Conservation (phyloP, 1,139 yeast species). For the Candida dubliniensis region DNA sequence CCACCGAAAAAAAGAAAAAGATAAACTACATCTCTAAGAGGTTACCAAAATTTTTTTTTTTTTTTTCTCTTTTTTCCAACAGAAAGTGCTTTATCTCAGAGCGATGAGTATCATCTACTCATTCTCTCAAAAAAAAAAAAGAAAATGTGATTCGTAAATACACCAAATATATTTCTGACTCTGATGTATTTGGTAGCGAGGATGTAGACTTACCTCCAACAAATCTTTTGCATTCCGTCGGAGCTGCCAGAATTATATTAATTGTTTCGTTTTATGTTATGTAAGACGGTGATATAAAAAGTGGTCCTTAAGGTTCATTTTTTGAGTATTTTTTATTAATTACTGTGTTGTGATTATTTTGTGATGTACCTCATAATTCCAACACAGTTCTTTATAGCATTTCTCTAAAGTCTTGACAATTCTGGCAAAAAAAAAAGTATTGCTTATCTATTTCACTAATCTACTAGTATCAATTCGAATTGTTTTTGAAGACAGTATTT, state of each 20-base stretch:
- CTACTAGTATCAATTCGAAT: neutral
- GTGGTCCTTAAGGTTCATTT: no score
- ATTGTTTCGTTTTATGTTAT: no score
- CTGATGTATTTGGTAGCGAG: neutral
- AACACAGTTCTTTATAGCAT: no score
- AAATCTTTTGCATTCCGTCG: no score
- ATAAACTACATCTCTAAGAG: neutral
- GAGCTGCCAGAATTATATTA: no score
- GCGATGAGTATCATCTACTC: neutral
- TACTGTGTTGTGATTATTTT: no score
- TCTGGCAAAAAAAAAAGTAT: no score
- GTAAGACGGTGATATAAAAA: no score
- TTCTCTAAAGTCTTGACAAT: no score
- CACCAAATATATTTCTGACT: no score
- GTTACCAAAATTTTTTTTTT: neutral
- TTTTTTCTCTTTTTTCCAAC: neutral
- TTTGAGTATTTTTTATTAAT: no score
- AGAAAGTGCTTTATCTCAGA: neutral
- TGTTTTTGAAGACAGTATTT: constrained; percentile 5
- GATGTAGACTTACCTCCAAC: neutral
- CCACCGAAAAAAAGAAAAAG: constrained; percentile 7
- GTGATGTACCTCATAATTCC: no score
- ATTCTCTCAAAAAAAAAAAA: neutral
- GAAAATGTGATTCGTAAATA: neutral
- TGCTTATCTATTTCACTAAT: neutral